Evolutionary conservation across 2,329 filamentous ascomycete genomes (phyloP).

Genomic region (Botrytis hyacinthi): DNA sequence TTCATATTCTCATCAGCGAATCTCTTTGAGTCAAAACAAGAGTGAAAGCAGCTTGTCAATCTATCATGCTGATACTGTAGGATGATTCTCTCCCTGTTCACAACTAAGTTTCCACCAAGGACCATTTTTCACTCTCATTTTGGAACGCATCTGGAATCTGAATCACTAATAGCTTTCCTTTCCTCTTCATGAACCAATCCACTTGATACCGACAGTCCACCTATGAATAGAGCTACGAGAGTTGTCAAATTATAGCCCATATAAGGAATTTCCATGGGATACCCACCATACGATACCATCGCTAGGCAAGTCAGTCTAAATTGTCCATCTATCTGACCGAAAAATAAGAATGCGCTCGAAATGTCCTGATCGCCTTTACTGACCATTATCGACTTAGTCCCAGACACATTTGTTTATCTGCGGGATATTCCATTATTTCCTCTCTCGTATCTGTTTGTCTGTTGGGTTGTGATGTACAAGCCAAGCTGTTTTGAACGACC

Average conservation of each 20-base stretch:
- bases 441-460: background rate
- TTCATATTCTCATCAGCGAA: background rate
- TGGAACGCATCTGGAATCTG: background rate
- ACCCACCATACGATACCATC: background rate
- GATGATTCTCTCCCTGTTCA: background rate
- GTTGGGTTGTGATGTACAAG: background rate
- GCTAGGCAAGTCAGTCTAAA: background rate
- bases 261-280: background rate
- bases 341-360: background rate
- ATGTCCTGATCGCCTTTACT: background rate
- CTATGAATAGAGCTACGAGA: background rate
- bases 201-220: background rate
- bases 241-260: background rate
- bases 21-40: background rate
- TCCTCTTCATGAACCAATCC: background rate
- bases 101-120: background rate
- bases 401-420: background rate
- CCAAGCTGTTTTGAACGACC: rapidly evolving
- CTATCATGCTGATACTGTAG: background rate
- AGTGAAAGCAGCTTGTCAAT: background rate
- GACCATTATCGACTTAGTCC: too few species aligned
- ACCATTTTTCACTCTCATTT: background rate
- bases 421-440: background rate
- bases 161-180: background rate
- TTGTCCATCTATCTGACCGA: background rate